Evolutionary conservation across 164 flowering plant genomes (phyloP).

Genomic region (Litsea cubeba): DNA sequence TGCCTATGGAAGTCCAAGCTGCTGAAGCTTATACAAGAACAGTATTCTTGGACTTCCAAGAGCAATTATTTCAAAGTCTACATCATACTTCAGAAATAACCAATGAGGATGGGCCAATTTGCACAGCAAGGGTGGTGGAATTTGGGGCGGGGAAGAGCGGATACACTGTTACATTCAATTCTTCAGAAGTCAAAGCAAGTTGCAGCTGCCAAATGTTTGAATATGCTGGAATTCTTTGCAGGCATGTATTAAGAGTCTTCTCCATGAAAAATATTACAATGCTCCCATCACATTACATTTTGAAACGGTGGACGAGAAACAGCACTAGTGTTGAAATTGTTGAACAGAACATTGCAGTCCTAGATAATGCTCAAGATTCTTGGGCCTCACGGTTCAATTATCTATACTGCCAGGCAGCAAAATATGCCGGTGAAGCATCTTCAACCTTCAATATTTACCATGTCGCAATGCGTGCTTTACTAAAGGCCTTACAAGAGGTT

Average conservation of each 20-base stretch:
- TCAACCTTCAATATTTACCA: slow-evolving; percentile 35
- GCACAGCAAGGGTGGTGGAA: slow-evolving; percentile 69
- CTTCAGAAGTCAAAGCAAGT: slow-evolving; percentile 52
- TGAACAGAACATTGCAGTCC: slow-evolving; percentile 26
- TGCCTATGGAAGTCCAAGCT: slow-evolving; percentile 85
- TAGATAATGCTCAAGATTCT: slow-evolving; percentile 32
- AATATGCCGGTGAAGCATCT: slow-evolving; percentile 53
- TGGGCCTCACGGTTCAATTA: slow-evolving; percentile 33
- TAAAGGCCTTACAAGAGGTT: slow-evolving; percentile 45
- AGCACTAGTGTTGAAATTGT: slow-evolving; percentile 43
- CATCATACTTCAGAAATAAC: slow-evolving; percentile 65
- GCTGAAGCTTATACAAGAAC: slow-evolving; percentile 59
- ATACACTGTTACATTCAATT: slow-evolving; percentile 52
- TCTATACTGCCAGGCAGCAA: slow-evolving; percentile 45
- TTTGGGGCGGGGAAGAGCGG: slow-evolving; percentile 68
- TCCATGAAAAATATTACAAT: slow-evolving; percentile 67
- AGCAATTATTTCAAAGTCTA: slow-evolving; percentile 74
- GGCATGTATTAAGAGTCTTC: slow-evolving; percentile 79
- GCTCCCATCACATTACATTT: slow-evolving; percentile 59
- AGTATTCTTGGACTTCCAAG: slow-evolving; percentile 69
- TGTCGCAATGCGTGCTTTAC: slow-evolving; percentile 50
- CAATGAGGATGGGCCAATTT: slow-evolving; percentile 47
- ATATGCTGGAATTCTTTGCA: slow-evolving; percentile 71
- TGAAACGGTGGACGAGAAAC: slow-evolving; percentile 67
- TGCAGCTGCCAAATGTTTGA: slow-evolving; percentile 89